A percentile compares a stretch with the other conserved stretches of the same genome.
Evolutionary conservation across 805 yeast genomes (phyloP).

Genomic region (Tetrapisispora pingtungensis): DNA sequence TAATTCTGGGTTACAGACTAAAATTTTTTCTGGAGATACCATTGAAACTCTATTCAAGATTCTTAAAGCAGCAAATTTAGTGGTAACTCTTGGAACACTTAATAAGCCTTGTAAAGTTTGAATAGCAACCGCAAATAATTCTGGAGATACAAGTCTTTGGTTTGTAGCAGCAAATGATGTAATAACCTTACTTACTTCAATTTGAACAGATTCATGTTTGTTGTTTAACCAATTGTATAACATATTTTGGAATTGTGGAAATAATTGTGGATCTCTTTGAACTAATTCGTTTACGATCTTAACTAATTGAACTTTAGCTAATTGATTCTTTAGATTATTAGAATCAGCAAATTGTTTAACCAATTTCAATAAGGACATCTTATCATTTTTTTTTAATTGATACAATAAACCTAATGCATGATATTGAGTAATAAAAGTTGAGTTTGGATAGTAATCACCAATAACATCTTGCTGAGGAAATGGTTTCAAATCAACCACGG

Average conservation of each 20-base stretch:
- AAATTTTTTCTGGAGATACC: conserved; percentile 67
- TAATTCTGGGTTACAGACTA: conserved; percentile 73
- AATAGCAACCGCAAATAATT: conserved; percentile 62
- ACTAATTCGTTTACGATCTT: conserved; percentile 68
- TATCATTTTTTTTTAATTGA: conserved; percentile 80
- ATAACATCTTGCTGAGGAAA: conserved; percentile 32
- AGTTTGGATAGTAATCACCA: conserved; percentile 45
- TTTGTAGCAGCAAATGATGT: conserved; percentile 39
- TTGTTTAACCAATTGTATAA: conserved; percentile 64
- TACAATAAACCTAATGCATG: conserved; percentile 90
- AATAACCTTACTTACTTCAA: conserved; percentile 73
- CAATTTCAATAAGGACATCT: conserved; percentile 86
- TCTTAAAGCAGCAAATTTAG: conserved; percentile 90
- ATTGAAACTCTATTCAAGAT: conserved; percentile 76
- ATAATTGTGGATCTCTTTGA: conserved; percentile 58
- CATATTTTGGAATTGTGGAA: conserved; percentile 37
- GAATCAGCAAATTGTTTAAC: conserved; percentile 64
- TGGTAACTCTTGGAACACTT: conserved; percentile 79
- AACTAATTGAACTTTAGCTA: conserved; percentile 78
- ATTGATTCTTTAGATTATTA: conserved; percentile 59
- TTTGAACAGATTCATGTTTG: conserved; percentile 79
- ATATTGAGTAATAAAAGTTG: conserved; percentile 81
- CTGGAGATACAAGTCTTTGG: conserved; percentile 47
- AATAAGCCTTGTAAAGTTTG: conserved; percentile 64
- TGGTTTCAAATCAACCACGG: conserved; percentile 42